A percentile compares a stretch with the other conserved stretches of the same genome.
Evolutionary conservation across 225 moss, liverwort and hornwort species (phyloP).

Genomic region (Polytrichum formosum): DNA sequence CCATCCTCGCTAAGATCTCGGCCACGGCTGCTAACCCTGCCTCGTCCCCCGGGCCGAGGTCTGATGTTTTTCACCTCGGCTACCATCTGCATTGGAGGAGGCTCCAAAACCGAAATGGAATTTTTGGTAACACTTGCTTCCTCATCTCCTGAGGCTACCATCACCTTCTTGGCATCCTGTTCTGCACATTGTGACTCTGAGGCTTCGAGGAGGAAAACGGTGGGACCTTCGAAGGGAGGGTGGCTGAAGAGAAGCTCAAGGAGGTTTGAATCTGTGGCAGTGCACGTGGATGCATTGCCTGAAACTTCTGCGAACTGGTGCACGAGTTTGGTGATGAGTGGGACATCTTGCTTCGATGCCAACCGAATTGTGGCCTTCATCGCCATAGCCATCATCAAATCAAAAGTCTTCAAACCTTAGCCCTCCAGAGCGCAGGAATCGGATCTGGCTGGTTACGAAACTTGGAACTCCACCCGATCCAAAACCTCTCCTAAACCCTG

Average conservation of each 20-base stretch:
- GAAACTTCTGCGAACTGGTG: constrained; percentile 37
- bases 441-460: too few species aligned
- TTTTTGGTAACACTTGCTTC: background rate
- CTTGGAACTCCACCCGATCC: too few species aligned
- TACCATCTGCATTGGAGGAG: too few species aligned
- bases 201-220: constrained; percentile 33
- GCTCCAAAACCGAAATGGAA: background rate
- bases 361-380: constrained; percentile 27
- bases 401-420: too few species aligned
- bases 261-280: constrained; percentile 25
- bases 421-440: too few species aligned
- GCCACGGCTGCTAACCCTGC: too few species aligned
- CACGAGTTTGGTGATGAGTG: constrained; percentile 25
- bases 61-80: too few species aligned
- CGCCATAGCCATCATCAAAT: background rate
- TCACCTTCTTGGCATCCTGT: constrained; percentile 17
- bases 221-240: constrained; percentile 45
- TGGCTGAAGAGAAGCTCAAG: constrained; percentile 33
- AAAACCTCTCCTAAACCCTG: too few species aligned
- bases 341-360: constrained; percentile 28
- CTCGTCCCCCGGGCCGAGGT: too few species aligned
- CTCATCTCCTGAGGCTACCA: constrained; percentile 10
- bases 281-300: constrained; percentile 25
- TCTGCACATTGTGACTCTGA: too few species aligned
- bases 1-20: constrained; percentile 2